Conservation (phyloP, 305 asterid species). For the Ilex paraguariensis region DNA sequence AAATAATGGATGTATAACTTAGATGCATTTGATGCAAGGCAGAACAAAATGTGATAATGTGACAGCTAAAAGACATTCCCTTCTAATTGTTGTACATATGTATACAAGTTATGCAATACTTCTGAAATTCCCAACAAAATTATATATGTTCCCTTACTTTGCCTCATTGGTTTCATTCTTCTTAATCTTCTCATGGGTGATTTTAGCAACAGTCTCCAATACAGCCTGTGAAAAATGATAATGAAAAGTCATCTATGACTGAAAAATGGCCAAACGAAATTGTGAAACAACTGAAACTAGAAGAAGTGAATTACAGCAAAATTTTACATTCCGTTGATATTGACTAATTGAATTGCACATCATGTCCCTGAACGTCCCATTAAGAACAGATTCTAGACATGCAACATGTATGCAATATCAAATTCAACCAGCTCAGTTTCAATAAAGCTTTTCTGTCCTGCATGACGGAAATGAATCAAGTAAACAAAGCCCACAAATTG, state of each 20-base stretch:
- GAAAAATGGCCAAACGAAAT: neutral
- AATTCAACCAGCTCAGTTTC: too few species aligned
- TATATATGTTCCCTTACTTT: conserved; percentile 44
- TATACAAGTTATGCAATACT: neutral
- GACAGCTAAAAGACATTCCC: neutral
- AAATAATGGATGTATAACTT: conserved; percentile 7
- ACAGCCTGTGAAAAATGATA: conserved; percentile 58
- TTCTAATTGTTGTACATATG: too few species aligned
- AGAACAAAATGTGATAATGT: neutral
- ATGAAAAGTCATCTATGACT: conserved; percentile 16
- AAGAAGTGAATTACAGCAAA: neutral
- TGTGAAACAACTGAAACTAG: neutral
- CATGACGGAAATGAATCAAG: too few species aligned
- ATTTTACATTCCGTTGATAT: neutral
- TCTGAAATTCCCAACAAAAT: neutral
- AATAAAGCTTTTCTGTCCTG: too few species aligned
- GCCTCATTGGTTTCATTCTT: conserved; percentile 77
- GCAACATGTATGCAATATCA: neutral
- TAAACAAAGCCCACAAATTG: too few species aligned
- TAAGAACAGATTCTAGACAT: neutral
- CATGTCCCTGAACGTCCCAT: neutral
- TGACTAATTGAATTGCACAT: neutral
- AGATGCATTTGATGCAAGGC: conserved; percentile 1
- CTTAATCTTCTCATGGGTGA: conserved; percentile 77
- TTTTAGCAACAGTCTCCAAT: conserved; percentile 86